Percentiles rank a stretch among this genome's conserved stretches.
phyloP scores from a whole-genome alignment of 2,329 filamentous ascomycete genomes.

The Cladosporium colombiae region DNA sequence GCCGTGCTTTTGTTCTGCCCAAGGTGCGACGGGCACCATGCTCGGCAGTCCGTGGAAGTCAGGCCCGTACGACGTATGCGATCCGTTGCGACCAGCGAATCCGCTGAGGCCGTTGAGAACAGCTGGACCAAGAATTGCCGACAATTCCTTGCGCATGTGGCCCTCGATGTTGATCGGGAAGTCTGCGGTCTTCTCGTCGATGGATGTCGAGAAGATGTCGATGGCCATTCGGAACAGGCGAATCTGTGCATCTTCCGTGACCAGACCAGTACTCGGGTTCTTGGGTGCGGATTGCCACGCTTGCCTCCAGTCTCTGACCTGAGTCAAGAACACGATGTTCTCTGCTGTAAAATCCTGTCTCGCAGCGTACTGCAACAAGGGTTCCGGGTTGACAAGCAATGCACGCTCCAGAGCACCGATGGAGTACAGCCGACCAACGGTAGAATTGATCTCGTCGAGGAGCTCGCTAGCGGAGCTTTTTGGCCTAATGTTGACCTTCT shows the following conservation, averaged over 20 bases:
- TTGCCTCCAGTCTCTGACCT: conserved; percentile 51
- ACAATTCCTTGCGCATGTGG: conserved; percentile 55
- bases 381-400: conserved; percentile 59
- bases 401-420: conserved; percentile 65
- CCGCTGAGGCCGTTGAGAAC: conserved; percentile 18
- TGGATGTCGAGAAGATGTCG: conserved; percentile 62
- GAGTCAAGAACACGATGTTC: conserved; percentile 67
- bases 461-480: conserved; percentile 7
- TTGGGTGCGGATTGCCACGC: conserved; percentile 23
- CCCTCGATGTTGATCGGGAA: conserved; percentile 69
- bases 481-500: background rate
- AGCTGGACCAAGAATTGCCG: conserved; percentile 53
- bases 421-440: conserved; percentile 46
- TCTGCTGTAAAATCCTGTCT: conserved; percentile 69
- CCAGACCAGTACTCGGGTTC: conserved; percentile 15
- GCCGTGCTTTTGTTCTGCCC: conserved; percentile 7
- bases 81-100: conserved; percentile 10
- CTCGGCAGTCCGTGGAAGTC: background rate
- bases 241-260: conserved; percentile 23
- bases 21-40: conserved; percentile 16
- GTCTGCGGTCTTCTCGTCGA: conserved; percentile 62
- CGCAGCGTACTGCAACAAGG: conserved; percentile 65
- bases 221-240: conserved; percentile 59
- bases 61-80: background rate
- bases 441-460: conserved; percentile 7